Conservation (phyloP, 2,329 filamentous ascomycete genomes). For the Aschersonia sp. region DNA sequence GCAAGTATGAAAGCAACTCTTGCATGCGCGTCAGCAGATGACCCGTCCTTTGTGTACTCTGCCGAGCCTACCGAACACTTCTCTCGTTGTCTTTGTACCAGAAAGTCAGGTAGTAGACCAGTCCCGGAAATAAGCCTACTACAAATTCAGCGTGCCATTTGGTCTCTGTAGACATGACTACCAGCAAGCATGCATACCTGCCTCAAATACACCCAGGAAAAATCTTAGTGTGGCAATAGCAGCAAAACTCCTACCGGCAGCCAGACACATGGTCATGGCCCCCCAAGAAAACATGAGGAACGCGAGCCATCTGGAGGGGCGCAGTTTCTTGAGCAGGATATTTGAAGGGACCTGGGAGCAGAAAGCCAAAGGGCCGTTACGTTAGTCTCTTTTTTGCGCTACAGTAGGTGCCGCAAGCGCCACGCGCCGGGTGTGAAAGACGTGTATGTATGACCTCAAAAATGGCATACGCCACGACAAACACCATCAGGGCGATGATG, state of each 20-base stretch:
- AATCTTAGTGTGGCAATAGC: slow-evolving; percentile 53
- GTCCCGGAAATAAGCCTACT: slow-evolving; percentile 41
- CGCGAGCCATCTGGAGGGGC: slow-evolving; percentile 47
- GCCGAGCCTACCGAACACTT: slow-evolving; percentile 32
- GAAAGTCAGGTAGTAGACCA: slow-evolving; percentile 56
- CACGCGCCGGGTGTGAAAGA: not conserved
- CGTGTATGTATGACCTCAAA: slow-evolving; percentile 18
- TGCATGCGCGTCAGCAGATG: not conserved
- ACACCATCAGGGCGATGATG: slow-evolving; percentile 41
- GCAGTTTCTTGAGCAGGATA: slow-evolving; percentile 48
- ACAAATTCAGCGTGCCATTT: slow-evolving; percentile 24
- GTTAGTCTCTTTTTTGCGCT: not conserved
- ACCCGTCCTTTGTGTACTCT: not conserved
- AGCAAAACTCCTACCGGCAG: slow-evolving; percentile 44
- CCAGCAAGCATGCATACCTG: slow-evolving; percentile 11
- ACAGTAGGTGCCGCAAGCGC: not conserved
- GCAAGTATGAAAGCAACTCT: slow-evolving; percentile 57
- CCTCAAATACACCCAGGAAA: slow-evolving; percentile 54
- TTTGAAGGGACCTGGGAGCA: slow-evolving; percentile 46
- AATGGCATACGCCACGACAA: slow-evolving; percentile 42
- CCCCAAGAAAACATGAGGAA: slow-evolving; percentile 56
- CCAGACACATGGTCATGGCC: slow-evolving; percentile 50
- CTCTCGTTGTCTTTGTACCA: slow-evolving; percentile 61
- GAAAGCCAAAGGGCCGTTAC: too few species aligned
- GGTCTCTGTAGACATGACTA: too few species aligned